phyloP scores from a whole-genome alignment of 805 yeast genomes.

The Candida qinlingensis region DNA sequence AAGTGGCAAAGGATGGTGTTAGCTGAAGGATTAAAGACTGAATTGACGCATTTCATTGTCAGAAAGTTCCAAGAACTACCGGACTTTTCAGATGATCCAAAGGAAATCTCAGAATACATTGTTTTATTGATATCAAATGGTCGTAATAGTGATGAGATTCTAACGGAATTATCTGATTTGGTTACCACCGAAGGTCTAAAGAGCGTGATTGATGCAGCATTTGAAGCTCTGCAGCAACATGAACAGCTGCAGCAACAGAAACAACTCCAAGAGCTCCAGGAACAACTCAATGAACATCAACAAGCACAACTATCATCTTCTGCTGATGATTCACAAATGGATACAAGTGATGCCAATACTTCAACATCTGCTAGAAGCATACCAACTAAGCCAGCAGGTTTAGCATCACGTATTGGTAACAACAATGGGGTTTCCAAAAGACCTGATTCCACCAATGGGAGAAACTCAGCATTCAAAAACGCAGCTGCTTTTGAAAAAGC shows the following conservation, averaged over 20 bases:
- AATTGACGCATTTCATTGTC: constrained; percentile 39
- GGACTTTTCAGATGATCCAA: constrained; percentile 45
- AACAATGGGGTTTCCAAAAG: constrained; percentile 6
- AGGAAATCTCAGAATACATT: constrained; percentile 68
- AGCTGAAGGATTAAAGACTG: constrained; percentile 31
- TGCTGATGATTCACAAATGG: neutral
- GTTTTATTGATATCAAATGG: constrained; percentile 66
- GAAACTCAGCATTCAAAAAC: constrained; percentile 24
- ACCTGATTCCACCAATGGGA: constrained; percentile 3
- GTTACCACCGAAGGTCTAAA: constrained; percentile 58
- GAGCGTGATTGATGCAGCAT: constrained; percentile 51
- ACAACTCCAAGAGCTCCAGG: constrained; percentile 2
- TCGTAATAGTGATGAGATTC: constrained; percentile 55
- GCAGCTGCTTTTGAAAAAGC: constrained; percentile 34
- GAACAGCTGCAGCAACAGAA: constrained; percentile 8
- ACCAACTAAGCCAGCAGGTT: constrained; percentile 8
- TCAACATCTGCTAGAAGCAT: neutral
- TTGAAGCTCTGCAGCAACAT: constrained; percentile 40
- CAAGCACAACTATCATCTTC: constrained; percentile 1
- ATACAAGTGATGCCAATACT: too few species aligned
- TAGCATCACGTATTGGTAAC: constrained; percentile 7
- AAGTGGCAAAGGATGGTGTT: constrained; percentile 9
- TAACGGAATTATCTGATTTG: constrained; percentile 52
- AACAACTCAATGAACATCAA: constrained; percentile 2
- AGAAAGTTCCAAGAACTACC: constrained; percentile 34